Evolutionary conservation across 208 protist genomes (phyloP).

Genomic region (Leishmania major): DNA sequence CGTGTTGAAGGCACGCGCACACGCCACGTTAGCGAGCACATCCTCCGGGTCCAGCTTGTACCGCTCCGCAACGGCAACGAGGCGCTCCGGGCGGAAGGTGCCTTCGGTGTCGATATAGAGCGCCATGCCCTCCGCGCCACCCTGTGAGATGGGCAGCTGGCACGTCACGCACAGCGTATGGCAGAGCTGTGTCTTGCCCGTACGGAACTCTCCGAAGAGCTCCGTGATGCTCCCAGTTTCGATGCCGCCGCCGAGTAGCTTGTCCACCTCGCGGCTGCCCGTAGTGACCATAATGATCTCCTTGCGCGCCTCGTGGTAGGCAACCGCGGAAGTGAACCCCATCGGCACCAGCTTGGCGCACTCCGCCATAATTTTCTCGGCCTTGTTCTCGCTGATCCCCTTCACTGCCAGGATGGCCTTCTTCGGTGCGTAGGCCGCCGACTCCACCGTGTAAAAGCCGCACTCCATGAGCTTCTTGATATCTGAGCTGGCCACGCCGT

Average conservation of each 20-base stretch:
- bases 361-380: slow-evolving; percentile 97
- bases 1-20: slow-evolving; percentile 98
- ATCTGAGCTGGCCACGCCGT: slow-evolving; percentile 94
- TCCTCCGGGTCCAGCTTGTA: slow-evolving; percentile 97
- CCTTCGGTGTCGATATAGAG: slow-evolving; percentile 99
- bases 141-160: slow-evolving; percentile 95
- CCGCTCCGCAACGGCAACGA: slow-evolving; percentile 91
- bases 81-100: slow-evolving; percentile 98
- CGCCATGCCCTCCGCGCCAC: slow-evolving; percentile 98
- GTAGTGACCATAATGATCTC: slow-evolving; percentile 98
- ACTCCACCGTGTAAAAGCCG: slow-evolving; percentile 97
- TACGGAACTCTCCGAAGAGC: slow-evolving; percentile 99
- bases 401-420: slow-evolving; percentile 97
- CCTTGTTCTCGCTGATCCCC: slow-evolving; percentile 98
- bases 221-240: slow-evolving; percentile 99
- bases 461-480: slow-evolving; percentile 97
- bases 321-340: slow-evolving; percentile 98
- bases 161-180: slow-evolving; percentile 99
- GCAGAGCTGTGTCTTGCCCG: slow-evolving; percentile 99
- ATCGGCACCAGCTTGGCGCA: slow-evolving; percentile 96
- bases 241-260: slow-evolving; percentile 96
- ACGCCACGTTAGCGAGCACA: slow-evolving; percentile 99
- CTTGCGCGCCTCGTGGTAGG: slow-evolving; percentile 94
- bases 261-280: slow-evolving; percentile 98
- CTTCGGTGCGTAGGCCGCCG: slow-evolving; percentile 96